Evolutionary conservation across 192 early-diverging fungal genomes (phyloP).

Genomic region (Coemansia pectinata): DNA sequence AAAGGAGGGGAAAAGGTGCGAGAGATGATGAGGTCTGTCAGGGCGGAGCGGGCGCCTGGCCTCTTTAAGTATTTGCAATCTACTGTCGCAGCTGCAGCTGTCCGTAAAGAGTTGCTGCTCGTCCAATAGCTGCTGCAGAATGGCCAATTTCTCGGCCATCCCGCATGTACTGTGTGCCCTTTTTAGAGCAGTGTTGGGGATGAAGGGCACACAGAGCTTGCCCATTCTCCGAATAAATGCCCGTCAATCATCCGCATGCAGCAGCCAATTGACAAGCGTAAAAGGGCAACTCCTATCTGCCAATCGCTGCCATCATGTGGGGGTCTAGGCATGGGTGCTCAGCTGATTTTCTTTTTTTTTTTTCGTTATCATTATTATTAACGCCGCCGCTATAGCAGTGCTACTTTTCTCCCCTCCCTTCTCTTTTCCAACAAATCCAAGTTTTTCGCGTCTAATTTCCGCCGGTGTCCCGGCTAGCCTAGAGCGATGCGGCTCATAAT

Average conservation of each 20-base stretch:
- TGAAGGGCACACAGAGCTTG: background rate
- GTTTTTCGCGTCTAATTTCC: background rate
- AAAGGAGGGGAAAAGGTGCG: background rate
- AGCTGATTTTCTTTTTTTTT: background rate
- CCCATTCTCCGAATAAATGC: conserved; percentile 6
- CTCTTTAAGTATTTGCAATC: background rate
- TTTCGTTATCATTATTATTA: no score
- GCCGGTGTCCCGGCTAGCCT: background rate
- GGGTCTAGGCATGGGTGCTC: no score
- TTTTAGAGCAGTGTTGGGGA: background rate
- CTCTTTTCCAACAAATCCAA: background rate
- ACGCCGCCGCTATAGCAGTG: background rate
- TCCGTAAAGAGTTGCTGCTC: background rate
- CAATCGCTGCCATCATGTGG: background rate
- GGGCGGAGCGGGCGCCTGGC: conserved; percentile 4
- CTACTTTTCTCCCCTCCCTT: background rate
- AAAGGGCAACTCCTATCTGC: background rate
- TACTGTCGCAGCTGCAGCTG: background rate
- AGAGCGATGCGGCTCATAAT: conserved; percentile 49
- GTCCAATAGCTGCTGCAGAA: background rate
- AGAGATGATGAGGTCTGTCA: background rate
- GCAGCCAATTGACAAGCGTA: background rate
- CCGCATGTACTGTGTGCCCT: background rate
- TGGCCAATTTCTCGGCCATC: conserved; percentile 6
- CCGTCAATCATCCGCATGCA: background rate